Evolutionary conservation across 306 rosid genomes (phyloP), one percentile per base, ranked within the genome.

Genomic region (Acacia melanoxylon): DNA sequence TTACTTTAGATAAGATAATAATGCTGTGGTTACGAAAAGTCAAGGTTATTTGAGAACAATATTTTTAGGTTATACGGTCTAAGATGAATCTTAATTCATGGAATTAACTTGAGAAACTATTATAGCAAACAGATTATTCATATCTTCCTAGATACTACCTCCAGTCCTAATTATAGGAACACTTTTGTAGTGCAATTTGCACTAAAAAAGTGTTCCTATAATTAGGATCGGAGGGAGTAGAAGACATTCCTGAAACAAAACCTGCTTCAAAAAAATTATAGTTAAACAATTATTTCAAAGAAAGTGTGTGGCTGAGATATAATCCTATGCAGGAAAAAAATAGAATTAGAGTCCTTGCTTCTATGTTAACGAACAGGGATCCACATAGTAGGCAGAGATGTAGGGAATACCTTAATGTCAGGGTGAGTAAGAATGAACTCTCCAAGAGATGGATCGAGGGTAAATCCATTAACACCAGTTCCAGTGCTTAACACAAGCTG

Each of bases 341-440:
- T n/a, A 25, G 74, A 27, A 54, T 54, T 37, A 35, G 75, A 37
- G 69, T 73, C 66, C 40, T 52, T 70, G 52, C 56, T 25, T 65
- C 27, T 56, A 65, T 66, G 33, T 59, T 59, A 59, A 24, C 2
- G 65, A 58, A 58, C 4, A 58, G 31, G 13, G 61, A 74, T 35
- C 11, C 54, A 22, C 51, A 67, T n/a, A 48, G 75, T 74, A 45
- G 37, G 62, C 19, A 44, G 13, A 71, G 40, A 71, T 13, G 75
- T 14, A 68, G 75, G 69, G 54, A 77, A 73, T 87, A 95, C 99
- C 98, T 93, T 90, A 81, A 95, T 91, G 80, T 91, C 89, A 63
- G 98, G 98, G 89, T 95, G 98, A 77, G 98, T 95, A 70, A 95
- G 86, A 81, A 95, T 95, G 90, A 95, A 95, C 86, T 93, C 99